Evolutionary conservation across 1,284 basidiomycete species (phyloP).

Genomic region (Sanguinoderma infundibulare): DNA sequence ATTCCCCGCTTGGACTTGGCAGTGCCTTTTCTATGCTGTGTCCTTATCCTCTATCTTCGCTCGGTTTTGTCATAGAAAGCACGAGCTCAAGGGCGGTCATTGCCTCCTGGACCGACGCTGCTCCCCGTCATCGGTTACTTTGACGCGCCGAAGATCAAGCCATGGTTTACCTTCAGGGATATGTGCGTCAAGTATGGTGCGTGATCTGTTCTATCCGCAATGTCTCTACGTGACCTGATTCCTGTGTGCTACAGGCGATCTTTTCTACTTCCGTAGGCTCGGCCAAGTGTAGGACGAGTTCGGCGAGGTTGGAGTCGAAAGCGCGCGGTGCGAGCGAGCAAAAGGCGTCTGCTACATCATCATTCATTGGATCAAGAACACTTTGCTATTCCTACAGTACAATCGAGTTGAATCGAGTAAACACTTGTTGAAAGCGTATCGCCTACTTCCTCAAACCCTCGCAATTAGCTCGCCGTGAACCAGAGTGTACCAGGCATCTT

Average conservation of each 20-base stretch:
- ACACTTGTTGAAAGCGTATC: no score
- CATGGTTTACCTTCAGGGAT: neutral
- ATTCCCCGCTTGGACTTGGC: neutral
- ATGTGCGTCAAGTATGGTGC: neutral
- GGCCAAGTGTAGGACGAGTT: neutral
- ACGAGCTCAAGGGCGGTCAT: neutral
- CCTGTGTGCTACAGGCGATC: neutral
- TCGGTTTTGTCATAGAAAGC: neutral
- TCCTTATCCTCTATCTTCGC: neutral
- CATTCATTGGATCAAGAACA: no score
- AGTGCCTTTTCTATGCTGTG: no score
- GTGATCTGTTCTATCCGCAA: neutral
- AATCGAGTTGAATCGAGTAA: no score
- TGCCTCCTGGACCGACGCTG: neutral
- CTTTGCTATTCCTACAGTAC: no score
- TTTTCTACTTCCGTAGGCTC: neutral
- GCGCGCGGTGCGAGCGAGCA: no score
- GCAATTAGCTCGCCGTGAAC: slow-evolving; percentile 39
- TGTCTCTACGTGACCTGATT: neutral
- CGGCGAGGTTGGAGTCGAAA: no score
- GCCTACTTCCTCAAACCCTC: slow-evolving; percentile 4
- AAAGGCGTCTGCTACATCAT: no score
- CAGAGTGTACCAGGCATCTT: slow-evolving; percentile 41
- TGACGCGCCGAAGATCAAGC: neutral
- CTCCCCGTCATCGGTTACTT: neutral